phyloP scores from a whole-genome alignment of 768 basidiomycete species.

The Gymnopilus dilepis region DNA sequence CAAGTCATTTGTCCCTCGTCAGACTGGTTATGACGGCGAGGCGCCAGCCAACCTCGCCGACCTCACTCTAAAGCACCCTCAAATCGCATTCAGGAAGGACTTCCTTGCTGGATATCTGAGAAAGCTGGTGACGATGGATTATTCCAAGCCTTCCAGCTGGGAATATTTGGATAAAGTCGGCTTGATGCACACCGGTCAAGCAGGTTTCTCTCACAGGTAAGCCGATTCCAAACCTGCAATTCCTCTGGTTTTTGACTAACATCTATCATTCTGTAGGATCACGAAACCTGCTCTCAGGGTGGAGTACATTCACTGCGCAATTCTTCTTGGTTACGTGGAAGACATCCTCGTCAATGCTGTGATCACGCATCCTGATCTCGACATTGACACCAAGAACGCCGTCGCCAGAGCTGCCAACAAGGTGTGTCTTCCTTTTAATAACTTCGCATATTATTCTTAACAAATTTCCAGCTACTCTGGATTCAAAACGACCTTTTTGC shows the following conservation, averaged over 20 bases:
- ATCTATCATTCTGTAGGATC: conserved; percentile 17
- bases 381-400: conserved; percentile 42
- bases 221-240: conserved; percentile 16
- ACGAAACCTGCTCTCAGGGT: conserved; percentile 40
- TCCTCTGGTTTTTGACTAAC: background rate
- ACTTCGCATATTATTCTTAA: background rate
- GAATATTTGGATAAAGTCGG: conserved; percentile 54
- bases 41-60: conserved; percentile 44
- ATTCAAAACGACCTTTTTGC: conserved; percentile 55
- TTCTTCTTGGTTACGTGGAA: conserved; percentile 52
- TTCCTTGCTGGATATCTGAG: conserved; percentile 38
- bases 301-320: conserved; percentile 44
- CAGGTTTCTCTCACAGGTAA: conserved; percentile 49
- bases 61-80: conserved; percentile 46
- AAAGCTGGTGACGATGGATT: conserved; percentile 51
- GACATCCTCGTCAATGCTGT: conserved; percentile 49
- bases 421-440: conserved; percentile 31
- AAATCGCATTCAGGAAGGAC: conserved; percentile 52
- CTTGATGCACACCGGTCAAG: conserved; percentile 53
- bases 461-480: conserved; percentile 45
- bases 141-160: conserved; percentile 46
- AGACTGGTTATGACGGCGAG: conserved; percentile 46
- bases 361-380: conserved; percentile 42
- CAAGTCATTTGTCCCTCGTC: conserved; percentile 40
- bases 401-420: conserved; percentile 51